These are phyloP conservation scores for Aspergillus tanneri DNA, from an alignment of 2,329 filamentous ascomycete genomes.

Conservation along the genomic window DNA sequence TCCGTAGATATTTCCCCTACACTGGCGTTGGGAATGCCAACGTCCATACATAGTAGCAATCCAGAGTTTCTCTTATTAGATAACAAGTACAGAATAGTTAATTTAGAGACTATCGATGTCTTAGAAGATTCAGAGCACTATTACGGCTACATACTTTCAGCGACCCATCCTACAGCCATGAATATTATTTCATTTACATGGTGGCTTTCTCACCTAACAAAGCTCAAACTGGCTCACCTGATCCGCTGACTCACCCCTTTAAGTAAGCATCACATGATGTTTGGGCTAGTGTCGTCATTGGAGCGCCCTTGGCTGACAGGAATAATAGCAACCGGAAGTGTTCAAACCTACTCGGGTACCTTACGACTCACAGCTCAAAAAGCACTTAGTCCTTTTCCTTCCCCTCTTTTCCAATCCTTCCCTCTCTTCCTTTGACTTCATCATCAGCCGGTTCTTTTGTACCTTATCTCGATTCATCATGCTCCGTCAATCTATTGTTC, in stretches of 20 bases:
- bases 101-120: too few species aligned
- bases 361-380: slow-evolving; percentile 1
- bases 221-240: slow-evolving; percentile 3
- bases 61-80: too few species aligned
- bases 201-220: background rate
- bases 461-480: slow-evolving; percentile 45
- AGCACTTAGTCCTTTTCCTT: too few species aligned
- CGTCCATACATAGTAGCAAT: too few species aligned
- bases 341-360: background rate
- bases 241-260: slow-evolving; percentile 12
- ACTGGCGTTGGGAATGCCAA: too few species aligned
- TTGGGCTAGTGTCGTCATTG: slow-evolving; percentile 13
- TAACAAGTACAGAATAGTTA: too few species aligned
- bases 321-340: background rate
- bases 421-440: slow-evolving; percentile 3
- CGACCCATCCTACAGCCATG: too few species aligned
- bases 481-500: slow-evolving; percentile 65
- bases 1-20: too few species aligned
- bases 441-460: slow-evolving; percentile 1
- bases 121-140: too few species aligned
- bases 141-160: too few species aligned
- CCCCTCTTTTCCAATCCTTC: too few species aligned
- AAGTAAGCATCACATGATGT: slow-evolving; percentile 12
- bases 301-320: background rate
- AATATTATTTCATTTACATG: too few species aligned